Base-by-base conservation (phyloP, 1,284 basidiomycete species). In the Pascua sp. region DNA sequence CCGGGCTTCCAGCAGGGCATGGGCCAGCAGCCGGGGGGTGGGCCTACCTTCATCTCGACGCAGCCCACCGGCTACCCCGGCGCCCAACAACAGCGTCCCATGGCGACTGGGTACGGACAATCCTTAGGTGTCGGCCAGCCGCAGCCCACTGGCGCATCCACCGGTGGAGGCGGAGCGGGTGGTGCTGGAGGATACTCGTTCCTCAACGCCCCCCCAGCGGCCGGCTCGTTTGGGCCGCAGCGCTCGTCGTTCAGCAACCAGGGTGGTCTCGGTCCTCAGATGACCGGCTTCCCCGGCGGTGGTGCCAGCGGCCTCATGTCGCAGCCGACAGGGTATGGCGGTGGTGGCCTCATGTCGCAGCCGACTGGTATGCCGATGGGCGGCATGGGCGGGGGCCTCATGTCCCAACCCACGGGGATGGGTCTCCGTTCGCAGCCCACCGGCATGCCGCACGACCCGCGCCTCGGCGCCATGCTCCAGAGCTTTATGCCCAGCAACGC, bases 401-500 rank as follows among this genome's bases (percentile, higher is more conserved):
- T 87, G 10, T 81, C 89, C 15, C 91, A 92, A 68, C 79, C 82
- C 47, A 93, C 90, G 2, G 91, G 91, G n/a, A 69, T 73, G 59
- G 63, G 71, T 45, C 60, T 73, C 32, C 62, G 68, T 42, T 55
- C 72, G 40, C 73, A 76, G 58, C 70, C 66, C 4, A 74, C 73
- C 1, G 67, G 64, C 45, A 50, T 62, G 56, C 24, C 24, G 24
- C 81, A 89, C 56, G 90, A 92, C 76, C 91, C 90, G 5, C 81
- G 89, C 40, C 78, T 91, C 59, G 84, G 85, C 74, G 86, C 91
- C 83, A 91, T 95, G 86, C 86, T 86, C 36, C 87, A 80, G 65
- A 86, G 86, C 0, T 93, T 95, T 78, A 87, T 95, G 82, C 90
- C 77, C 13, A 76, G 75, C 44, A 80, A 80, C 63, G 64, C 76